Conservation (phyloP, 1,139 yeast genomes). For the Zhuliangozyma parablackwelliae region DNA sequence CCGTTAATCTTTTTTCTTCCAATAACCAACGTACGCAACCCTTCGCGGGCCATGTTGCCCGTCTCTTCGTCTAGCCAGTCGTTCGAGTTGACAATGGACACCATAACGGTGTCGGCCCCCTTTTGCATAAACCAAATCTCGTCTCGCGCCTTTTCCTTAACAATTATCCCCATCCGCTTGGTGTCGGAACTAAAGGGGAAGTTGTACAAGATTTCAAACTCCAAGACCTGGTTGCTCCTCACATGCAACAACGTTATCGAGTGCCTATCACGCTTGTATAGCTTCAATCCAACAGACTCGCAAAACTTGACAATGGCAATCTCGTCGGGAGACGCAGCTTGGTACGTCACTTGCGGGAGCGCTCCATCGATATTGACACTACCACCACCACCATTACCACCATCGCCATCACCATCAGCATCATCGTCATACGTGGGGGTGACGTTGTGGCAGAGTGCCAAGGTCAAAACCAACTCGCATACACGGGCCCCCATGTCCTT, state of each 20-base stretch:
- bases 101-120: slow-evolving; percentile 97
- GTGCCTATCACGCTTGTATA: slow-evolving; percentile 76
- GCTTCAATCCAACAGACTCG: slow-evolving; percentile 74
- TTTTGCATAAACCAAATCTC: slow-evolving; percentile 84
- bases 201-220: slow-evolving; percentile 69
- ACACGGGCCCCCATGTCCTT: slow-evolving; percentile 69
- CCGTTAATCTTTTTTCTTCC: slow-evolving; percentile 69
- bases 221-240: slow-evolving; percentile 47
- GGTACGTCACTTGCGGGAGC: slow-evolving; percentile 52
- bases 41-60: slow-evolving; percentile 97
- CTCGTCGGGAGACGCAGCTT: slow-evolving; percentile 99
- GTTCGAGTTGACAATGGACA: slow-evolving; percentile 71
- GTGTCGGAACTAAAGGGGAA: slow-evolving; percentile 96
- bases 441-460: slow-evolving; percentile 93
- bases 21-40: slow-evolving; percentile 88
- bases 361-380: not conserved
- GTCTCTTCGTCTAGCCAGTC: slow-evolving; percentile 99
- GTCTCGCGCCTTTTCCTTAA: slow-evolving; percentile 56
- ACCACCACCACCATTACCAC: slow-evolving; percentile 1
- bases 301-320: slow-evolving; percentile 94
- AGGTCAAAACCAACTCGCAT: slow-evolving; percentile 71
- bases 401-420: slow-evolving; percentile 7
- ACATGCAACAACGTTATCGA: slow-evolving; percentile 65
- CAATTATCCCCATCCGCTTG: slow-evolving; percentile 92
- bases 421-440: slow-evolving; percentile 42